phyloP scores from a whole-genome alignment of 345 rosid genomes.

The Barbarea vulgaris region DNA sequence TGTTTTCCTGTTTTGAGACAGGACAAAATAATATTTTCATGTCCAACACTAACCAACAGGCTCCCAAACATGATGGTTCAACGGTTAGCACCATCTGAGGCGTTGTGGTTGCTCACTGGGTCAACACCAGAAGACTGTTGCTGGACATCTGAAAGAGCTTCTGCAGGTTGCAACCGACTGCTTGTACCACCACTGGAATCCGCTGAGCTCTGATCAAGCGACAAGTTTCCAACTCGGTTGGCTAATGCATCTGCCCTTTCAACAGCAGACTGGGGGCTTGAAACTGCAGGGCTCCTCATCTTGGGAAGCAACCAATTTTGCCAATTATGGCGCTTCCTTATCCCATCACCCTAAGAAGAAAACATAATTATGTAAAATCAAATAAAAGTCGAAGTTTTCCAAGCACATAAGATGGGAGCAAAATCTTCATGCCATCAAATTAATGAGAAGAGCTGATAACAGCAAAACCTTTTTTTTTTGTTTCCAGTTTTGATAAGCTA shows the following conservation, averaged over 20 bases:
- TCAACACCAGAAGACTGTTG: constrained; percentile 13
- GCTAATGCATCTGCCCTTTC: constrained; percentile 23
- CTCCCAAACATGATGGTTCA: constrained; percentile 34
- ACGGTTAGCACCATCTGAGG: constrained; percentile 32
- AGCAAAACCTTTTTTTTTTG: background rate
- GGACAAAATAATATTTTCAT: constrained; percentile 37
- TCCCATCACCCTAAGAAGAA: constrained; percentile 63
- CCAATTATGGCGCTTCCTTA: constrained; percentile 76
- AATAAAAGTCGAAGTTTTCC: background rate
- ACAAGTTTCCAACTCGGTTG: constrained; percentile 22
- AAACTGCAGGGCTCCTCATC: background rate
- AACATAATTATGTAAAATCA: background rate
- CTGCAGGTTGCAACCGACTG: constrained; percentile 29
- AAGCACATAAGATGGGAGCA: background rate
- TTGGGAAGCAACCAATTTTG: constrained; percentile 50
- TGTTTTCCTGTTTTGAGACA: constrained; percentile 35
- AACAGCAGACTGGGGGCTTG: constrained; percentile 25
- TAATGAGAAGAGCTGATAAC: background rate
- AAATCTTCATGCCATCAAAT: background rate
- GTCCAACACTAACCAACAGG: constrained; percentile 34
- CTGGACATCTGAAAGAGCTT: constrained; percentile 27
- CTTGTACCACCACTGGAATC: constrained; percentile 30
- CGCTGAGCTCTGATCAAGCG: constrained; percentile 21
- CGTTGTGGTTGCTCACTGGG: constrained; percentile 13
- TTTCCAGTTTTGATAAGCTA: background rate